A percentile compares a stretch with the other conserved stretches of the same genome.
Conservation (phyloP, 1,139 yeast genomes). For the Suhomyces bolitotheri region DNA sequence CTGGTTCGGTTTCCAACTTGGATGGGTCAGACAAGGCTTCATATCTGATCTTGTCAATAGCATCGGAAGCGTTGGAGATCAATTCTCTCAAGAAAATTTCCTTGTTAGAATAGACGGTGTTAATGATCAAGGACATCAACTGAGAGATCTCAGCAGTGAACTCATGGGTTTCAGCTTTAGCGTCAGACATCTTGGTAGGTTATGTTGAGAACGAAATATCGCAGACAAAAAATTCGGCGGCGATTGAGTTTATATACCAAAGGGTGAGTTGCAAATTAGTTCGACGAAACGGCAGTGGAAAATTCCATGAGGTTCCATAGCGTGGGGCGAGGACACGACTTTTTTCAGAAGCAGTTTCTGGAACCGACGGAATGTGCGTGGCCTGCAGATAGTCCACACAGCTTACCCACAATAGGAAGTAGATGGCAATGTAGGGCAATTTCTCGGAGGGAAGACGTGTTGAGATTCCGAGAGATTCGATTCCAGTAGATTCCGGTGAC, state of each 20-base stretch:
- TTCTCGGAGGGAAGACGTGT: no score
- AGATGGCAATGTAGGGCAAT: no score
- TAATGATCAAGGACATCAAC: constrained; percentile 99
- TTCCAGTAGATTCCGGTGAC: no score
- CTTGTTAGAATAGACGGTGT: constrained; percentile 99
- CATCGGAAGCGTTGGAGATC: constrained; percentile 97
- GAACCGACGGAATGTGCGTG: no score
- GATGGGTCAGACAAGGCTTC: constrained; percentile 92
- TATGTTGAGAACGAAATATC: constrained; percentile 7
- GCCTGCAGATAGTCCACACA: no score
- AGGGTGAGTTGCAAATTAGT: constrained; percentile 11
- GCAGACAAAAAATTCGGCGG: constrained; percentile 9
- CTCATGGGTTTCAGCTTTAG: constrained; percentile 80
- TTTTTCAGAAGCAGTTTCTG: no score
- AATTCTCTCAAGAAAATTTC: constrained; percentile 99
- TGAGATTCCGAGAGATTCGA: no score
- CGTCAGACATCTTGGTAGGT: constrained; percentile 49
- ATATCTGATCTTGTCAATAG: constrained; percentile 95
- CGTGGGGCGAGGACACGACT: constrained; percentile 11
- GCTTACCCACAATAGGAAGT: no score
- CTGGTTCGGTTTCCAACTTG: constrained; percentile 92
- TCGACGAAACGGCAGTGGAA: constrained; percentile 21
- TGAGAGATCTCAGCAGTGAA: constrained; percentile 99
- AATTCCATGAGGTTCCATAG: constrained; percentile 39
- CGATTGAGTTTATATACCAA: constrained; percentile 8